Percentiles rank a stretch among this genome's conserved stretches.
Conservation (phyloP, 169 alveolate species). For the Eimeria necatrix region DNA sequence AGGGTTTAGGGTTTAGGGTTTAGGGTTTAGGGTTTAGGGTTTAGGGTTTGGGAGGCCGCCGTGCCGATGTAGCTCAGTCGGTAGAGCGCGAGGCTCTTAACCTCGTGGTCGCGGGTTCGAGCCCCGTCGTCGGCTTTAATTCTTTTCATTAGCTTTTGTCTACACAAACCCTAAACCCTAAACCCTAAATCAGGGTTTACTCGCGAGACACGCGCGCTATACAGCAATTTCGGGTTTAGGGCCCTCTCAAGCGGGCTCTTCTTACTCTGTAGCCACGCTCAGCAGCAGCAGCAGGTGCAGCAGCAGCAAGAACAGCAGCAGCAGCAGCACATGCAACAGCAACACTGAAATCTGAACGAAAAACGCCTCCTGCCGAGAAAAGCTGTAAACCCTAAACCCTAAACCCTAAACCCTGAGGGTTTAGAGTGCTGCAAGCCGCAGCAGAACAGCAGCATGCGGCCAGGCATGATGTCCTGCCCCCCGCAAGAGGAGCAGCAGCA, state of each 20-base stretch:
- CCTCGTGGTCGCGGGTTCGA: conserved; percentile 99
- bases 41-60: not conserved
- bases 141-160: too few species aligned
- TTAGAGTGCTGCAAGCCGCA: too few species aligned
- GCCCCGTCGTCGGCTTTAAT: conserved; percentile 92
- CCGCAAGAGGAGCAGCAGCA: not conserved
- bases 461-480: not conserved
- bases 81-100: conserved; percentile 99
- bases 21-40: conserved; percentile 31
- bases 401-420: too few species aligned
- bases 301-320: conserved; percentile 12
- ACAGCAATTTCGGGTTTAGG: too few species aligned
- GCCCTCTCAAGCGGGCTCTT: too few species aligned
- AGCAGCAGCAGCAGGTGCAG: not conserved
- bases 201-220: too few species aligned
- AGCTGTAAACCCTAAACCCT: too few species aligned
- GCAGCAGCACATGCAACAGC: not conserved
- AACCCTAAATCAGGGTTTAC: too few species aligned
- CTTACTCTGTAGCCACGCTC: not conserved
- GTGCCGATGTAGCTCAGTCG: conserved; percentile 98
- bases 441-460: too few species aligned
- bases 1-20: conserved; percentile 14
- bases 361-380: too few species aligned
- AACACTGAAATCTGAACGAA: too few species aligned
- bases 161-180: too few species aligned